Base-by-base conservation (phyloP, 2,329 filamentous ascomycete species). In the Talaromyces islandicus region DNA sequence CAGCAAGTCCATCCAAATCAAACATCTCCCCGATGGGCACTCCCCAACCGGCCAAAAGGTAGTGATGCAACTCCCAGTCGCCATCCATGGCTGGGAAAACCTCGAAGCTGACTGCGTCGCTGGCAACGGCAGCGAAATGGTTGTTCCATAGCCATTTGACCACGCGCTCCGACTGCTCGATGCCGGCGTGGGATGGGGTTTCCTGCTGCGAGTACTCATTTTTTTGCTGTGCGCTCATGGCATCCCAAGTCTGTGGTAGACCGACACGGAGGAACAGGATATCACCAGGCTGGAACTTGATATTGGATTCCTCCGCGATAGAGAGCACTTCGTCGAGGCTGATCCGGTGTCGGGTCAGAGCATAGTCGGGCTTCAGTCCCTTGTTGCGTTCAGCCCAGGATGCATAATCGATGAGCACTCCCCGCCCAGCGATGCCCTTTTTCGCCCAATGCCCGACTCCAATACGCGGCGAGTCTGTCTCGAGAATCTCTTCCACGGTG, bases 61-160 rank as follows among this genome's bases (percentile, higher is more conserved):
- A 63, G 62, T 75, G 73, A 59, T 75, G 73, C 54, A 75, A 62
- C 64, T 74, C 72, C 65, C 65, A 73, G 53, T 74, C 70, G 17
- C 64, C 62, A 17, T 71, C 63, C 12, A 71, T 46, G 17, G 72
- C 61, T 7, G 78, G 77, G 65, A 78, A 81, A 3, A 79, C 79
- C 67, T 86, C 85, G 64, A 84, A 83, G 7, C 78, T 80, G n/a
- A 85, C 80, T 43, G 81, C 80, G 60, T 88, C 85, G 1, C 84
- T 83, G 0, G 81, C 85, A 1, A 86, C 80, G 1, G 84, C 85
- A 0, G 83, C 75, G 68, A 87, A 86, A 52, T 80, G 77, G 59
- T 80, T 76, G 58, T 86, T 80, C 83, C 84, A 87, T 21, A 87
- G 72, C 78, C 85, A 88, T 14, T 79, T 74, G 7, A 85, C 73